Percentiles rank a stretch among this genome's conserved stretches.
Conservation (phyloP, 306 rosid genomes). For the Canavalia gladiata region DNA sequence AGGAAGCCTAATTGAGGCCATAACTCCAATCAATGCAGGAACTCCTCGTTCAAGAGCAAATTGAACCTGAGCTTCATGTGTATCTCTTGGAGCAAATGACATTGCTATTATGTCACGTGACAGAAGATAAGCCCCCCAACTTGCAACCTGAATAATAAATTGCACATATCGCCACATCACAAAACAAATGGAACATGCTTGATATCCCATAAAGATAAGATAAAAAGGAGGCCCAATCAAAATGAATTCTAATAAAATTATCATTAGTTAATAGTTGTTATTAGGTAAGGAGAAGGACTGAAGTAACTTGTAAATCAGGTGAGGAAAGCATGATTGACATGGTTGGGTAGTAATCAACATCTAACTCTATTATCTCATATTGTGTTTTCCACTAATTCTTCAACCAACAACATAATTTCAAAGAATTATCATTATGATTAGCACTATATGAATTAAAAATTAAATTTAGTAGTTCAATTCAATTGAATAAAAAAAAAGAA, state of each 20-base stretch:
- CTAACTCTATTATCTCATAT: not conserved
- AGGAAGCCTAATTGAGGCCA: conserved; percentile 93
- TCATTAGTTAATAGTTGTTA: not conserved
- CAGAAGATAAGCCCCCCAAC: conserved; percentile 96
- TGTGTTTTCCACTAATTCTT: conserved; percentile 33
- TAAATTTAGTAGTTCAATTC: not conserved
- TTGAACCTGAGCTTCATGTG: conserved; percentile 98
- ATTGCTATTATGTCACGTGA: conserved; percentile 82
- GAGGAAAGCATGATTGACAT: conserved; percentile 2
- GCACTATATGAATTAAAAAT: conserved; percentile 21
- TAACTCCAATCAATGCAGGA: conserved; percentile 90
- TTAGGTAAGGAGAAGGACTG: not conserved
- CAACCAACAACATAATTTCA: conserved; percentile 33
- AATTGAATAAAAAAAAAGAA: not conserved
- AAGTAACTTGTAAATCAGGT: conserved; percentile 22
- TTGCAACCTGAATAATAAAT: conserved; percentile 75
- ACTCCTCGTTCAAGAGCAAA: conserved; percentile 98
- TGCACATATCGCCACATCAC: not conserved
- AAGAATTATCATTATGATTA: conserved; percentile 32
- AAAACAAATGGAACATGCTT: not conserved
- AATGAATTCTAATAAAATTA: not conserved
- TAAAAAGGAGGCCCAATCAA: not conserved
- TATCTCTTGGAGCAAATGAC: conserved; percentile 98
- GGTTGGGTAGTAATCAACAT: not conserved
- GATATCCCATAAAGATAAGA: conserved; percentile 14